Percentiles rank a stretch among this genome's conserved stretches.
phyloP scores from a whole-genome alignment of 108 stramenopile species.

The Skeletonema potamos region DNA sequence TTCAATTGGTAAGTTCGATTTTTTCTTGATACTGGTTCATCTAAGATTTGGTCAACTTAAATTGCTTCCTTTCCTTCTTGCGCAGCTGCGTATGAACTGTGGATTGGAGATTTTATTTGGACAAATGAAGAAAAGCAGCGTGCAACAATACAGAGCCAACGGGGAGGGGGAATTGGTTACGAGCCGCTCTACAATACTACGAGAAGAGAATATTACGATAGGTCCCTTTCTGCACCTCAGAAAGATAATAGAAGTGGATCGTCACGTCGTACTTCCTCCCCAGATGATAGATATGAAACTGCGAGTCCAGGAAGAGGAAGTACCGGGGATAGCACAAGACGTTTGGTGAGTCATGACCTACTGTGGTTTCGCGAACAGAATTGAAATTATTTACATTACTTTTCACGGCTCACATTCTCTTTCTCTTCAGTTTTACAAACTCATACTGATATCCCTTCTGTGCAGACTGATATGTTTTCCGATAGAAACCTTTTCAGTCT shows the following conservation, averaged over 20 bases:
- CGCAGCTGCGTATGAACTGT: constrained; percentile 36
- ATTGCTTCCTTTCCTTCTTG: not conserved
- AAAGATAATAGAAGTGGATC: constrained; percentile 4
- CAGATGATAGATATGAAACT: constrained; percentile 22
- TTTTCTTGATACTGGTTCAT: not conserved
- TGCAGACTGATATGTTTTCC: constrained; percentile 37
- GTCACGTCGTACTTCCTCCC: not conserved
- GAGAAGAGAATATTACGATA: not conserved
- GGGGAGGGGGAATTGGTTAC: constrained; percentile 23
- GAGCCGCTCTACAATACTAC: constrained; percentile 1
- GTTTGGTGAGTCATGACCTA: constrained; percentile 17
- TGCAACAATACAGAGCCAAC: constrained; percentile 4
- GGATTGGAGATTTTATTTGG: constrained; percentile 37
- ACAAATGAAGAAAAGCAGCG: constrained; percentile 32
- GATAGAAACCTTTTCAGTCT: constrained; percentile 35
- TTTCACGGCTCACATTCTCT: not conserved
- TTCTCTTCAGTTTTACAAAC: constrained; percentile 34
- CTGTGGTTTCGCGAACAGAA: not conserved
- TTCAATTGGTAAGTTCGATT: not conserved
- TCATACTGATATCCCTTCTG: constrained; percentile 33
- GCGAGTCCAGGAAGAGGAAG: constrained; percentile 34
- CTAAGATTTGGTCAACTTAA: not conserved
- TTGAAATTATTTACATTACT: not conserved
- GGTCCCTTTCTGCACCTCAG: not conserved
- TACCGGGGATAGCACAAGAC: constrained; percentile 41